These are phyloP conservation scores for Fermentozyma sake DNA, from an alignment of 1,139 yeast genomes.

Conservation along the genomic window DNA sequence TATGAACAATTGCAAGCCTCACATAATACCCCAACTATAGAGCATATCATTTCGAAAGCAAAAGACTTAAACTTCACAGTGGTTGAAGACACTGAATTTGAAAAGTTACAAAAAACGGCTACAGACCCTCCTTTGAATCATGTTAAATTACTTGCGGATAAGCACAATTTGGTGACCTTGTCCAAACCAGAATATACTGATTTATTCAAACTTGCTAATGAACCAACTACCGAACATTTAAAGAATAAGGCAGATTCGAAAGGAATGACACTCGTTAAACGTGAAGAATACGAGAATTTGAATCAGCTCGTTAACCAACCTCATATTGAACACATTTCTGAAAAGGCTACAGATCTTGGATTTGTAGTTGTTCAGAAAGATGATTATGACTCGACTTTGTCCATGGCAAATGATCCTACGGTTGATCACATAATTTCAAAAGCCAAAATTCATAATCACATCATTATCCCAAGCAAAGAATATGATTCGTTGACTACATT, in stretches of 20 bases:
- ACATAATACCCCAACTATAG: conserved; percentile 16
- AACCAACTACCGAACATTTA: conserved; percentile 17
- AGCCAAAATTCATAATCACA: conserved; percentile 8
- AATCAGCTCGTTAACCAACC: conserved; percentile 20
- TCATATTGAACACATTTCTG: conserved; percentile 19
- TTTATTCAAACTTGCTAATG: conserved; percentile 31
- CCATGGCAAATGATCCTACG: conserved; percentile 11
- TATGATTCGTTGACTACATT: conserved; percentile 10
- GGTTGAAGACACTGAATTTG: conserved; percentile 11
- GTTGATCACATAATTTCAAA: conserved; percentile 9
- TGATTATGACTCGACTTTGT: conserved; percentile 15
- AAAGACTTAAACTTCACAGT: conserved; percentile 8
- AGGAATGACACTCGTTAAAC: conserved; percentile 7
- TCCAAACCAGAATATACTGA: conserved; percentile 31
- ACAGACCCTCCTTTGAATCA: conserved; percentile 29
- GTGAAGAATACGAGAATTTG: conserved; percentile 10
- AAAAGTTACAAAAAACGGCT: conserved; percentile 17
- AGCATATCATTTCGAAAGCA: conserved; percentile 17
- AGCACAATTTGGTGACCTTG: conserved; percentile 31
- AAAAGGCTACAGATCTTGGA: conserved; percentile 11
- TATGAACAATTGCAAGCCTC: conserved; percentile 7
- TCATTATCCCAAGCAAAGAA: conserved; percentile 13
- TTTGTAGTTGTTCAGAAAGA: conserved; percentile 18
- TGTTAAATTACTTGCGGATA: conserved; percentile 33
- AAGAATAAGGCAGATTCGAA: conserved; percentile 10